A percentile compares a stretch with the other conserved stretches of the same genome.
phyloP scores from a whole-genome alignment of 2,329 filamentous ascomycete genomes.

The Neopestalotiopsis rosae region DNA sequence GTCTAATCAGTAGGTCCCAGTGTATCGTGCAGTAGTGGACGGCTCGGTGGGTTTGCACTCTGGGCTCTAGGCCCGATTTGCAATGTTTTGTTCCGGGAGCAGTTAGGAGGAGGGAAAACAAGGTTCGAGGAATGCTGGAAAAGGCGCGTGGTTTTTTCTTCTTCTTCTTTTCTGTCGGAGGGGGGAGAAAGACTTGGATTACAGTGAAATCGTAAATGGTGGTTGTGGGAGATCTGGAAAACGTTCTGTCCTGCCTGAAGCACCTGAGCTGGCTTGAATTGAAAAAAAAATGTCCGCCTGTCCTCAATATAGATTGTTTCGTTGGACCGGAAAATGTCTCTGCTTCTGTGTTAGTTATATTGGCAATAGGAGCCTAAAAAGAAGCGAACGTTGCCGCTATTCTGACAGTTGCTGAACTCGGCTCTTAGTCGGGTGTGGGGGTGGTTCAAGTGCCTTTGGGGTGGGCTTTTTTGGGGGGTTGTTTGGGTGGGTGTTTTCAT shows the following conservation, averaged over 20 bases:
- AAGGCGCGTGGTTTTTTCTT: neutral
- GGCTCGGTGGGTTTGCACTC: neutral
- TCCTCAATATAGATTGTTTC: neutral
- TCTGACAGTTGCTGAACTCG: neutral
- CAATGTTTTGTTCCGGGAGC: neutral
- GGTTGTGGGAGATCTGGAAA: neutral
- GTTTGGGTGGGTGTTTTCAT: neutral
- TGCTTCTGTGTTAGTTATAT: constrained; percentile 1
- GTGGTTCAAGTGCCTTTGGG: neutral
- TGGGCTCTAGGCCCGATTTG: neutral
- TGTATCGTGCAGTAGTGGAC: constrained; percentile 7
- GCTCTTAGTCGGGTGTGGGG: neutral
- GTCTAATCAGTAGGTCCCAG: neutral
- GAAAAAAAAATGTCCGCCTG: neutral
- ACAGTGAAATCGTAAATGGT: neutral
- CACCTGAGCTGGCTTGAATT: neutral
- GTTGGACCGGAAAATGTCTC: neutral
- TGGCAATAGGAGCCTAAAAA: neutral
- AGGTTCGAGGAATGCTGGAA: neutral
- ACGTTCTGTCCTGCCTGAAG: neutral
- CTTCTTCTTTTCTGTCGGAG: neutral
- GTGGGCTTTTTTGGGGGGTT: neutral
- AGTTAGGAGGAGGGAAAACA: neutral
- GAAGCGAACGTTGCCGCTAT: constrained; percentile 11
- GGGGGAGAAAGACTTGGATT: neutral